Evolutionary conservation across 1,139 yeast genomes (phyloP), one percentile per base, ranked within the genome.

Genomic region (Suhomyces bolitotheri): DNA sequence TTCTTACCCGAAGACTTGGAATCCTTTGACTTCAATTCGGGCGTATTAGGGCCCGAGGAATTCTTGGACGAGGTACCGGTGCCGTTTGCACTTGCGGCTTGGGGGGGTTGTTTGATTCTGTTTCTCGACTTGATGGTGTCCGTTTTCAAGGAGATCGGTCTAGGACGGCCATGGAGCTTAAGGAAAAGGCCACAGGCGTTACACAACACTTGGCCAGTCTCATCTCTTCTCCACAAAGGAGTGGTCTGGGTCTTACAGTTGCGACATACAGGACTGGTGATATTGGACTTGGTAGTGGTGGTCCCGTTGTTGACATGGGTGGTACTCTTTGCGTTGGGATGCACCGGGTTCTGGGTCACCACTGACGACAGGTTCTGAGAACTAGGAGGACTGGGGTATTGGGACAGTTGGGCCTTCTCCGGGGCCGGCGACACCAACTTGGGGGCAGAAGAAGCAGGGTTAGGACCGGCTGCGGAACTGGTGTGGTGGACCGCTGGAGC

Each of bases 221-320:
- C 96, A 60, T 89, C 96, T 49, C 97, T 72, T 60, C 97, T 74
- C 97, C 97, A 90, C 17, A 90, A 67, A 1, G 97, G 97, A 1
- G 97, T 90, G 1, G 92, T 89, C 42, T 87, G 85, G 5, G 97
- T 90, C 50, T 82, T 77, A 64, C 97, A 90, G 59, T 90, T 90
- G 49, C 84, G 87, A 60, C 97, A 90, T 15, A 83, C 75, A 1
- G 96, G 90, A 26, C 78, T 67, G 5, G 81, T 60, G 40, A 78
- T 71, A 48, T 76, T 78, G 6, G 73, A 56, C 44, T 70, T 70
- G 27, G 75, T 57, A 29, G 74, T 66, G 28, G 74, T 65, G 34
- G 73, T 64, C 22, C 74, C 74, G 44, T 66, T 67, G 43, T 58
- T 64, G 33, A 66, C 60, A 28, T 63, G 71, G 31, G 72, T 61